Base-by-base conservation (phyloP, 2,329 filamentous ascomycete genomes). In the Pseudogymnoascus sp. region DNA sequence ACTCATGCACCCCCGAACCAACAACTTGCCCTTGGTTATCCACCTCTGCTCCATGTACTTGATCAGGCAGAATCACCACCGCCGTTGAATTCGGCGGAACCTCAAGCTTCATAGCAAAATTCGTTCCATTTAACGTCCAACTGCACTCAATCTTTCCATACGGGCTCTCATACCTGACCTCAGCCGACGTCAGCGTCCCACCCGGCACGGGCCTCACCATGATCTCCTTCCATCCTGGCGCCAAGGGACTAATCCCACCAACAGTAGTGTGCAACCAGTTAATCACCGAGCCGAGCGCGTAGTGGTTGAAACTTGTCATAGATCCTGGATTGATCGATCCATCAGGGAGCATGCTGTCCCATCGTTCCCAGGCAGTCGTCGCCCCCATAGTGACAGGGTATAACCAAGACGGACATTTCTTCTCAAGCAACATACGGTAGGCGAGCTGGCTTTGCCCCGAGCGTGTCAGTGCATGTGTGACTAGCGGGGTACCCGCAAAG, bases 291-390 rank as follows among this genome's bases (percentile, higher is more conserved):
- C 73, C 73, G 3, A 74, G 69, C 0, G 73, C 71, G 43, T 74
- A 74, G 59, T 75, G 73, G 54, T 75, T 72, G 59, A 72, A 70
- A 30, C 70, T 73, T 0, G 72, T 75, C 73, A 75, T 74, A 20
- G 66, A 62, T 1, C 72, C 69, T 0, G 70, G 67, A 41, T 74
- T 74, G n/a, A 74, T 67, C 1, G 58, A 66, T 0, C 71, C 72
- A 41, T 74, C 67, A 0, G 70, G 69, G 11, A 74, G 60, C 62
- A 75, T 67, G 14, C 67, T 69, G 39, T 76, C 72, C 74, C 74
- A 75, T 12, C 74, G 69, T 65, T 76, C 74, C 73, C 73, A 76
- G 1, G 72, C 69, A 0, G 72, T 75, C 1, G 74, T 75, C 2
- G 70, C 72, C 12, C 70, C 71, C 72, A 74, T 74, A 2, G 66